Conservation (phyloP, 768 basidiomycete genomes). For the Pluteus cervinus region DNA sequence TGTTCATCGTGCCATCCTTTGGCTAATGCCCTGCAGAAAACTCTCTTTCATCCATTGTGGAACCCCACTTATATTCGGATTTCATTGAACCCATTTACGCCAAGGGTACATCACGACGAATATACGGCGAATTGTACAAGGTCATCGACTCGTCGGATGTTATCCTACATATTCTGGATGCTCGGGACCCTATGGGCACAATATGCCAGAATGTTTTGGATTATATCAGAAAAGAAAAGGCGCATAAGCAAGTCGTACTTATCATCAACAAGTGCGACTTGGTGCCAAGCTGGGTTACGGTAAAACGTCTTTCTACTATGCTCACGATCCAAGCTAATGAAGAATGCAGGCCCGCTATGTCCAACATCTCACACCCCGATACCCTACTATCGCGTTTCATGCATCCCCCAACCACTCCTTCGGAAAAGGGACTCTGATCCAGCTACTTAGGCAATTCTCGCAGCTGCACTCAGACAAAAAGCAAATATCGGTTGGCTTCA, state of each 20-base stretch:
- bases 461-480: slow-evolving; percentile 98
- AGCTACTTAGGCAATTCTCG: slow-evolving; percentile 93
- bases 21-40: slow-evolving; percentile 22
- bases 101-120: slow-evolving; percentile 92
- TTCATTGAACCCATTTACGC: slow-evolving; percentile 87
- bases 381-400: slow-evolving; percentile 97
- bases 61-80: slow-evolving; percentile 66
- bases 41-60: slow-evolving; percentile 39
- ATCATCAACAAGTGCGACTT: slow-evolving; percentile 98
- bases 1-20: background rate
- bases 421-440: slow-evolving; percentile 97
- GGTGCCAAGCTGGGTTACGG: slow-evolving; percentile 98
- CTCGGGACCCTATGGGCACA: slow-evolving; percentile 92
- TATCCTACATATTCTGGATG: slow-evolving; percentile 91
- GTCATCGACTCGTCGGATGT: slow-evolving; percentile 99
- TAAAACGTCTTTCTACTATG: slow-evolving; percentile 34
- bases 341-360: slow-evolving; percentile 81
- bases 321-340: slow-evolving; percentile 3
- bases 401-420: slow-evolving; percentile 99
- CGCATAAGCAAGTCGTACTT: slow-evolving; percentile 95
- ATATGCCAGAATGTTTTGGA: slow-evolving; percentile 92
- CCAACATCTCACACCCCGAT: slow-evolving; percentile 88
- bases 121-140: slow-evolving; percentile 98
- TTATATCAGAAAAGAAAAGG: slow-evolving; percentile 91
- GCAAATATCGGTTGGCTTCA: slow-evolving; percentile 96